Conservation (phyloP, 306 rosid species). For the Quercus mongolica region DNA sequence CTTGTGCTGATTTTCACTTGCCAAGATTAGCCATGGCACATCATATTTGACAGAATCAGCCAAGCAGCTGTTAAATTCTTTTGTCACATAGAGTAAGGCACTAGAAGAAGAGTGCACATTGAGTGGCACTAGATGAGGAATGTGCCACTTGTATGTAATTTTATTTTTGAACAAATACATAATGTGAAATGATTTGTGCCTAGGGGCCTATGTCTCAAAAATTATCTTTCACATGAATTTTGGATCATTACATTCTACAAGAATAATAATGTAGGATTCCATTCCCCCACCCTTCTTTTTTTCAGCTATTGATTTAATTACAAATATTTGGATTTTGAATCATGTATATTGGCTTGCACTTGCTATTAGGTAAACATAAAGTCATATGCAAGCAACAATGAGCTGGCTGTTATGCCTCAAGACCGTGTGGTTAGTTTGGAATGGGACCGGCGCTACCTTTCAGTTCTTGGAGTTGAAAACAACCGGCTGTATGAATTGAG, state of each 20-base stretch:
- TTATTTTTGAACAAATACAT: too few relatives aligned
- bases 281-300: not conserved
- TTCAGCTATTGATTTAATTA: not conserved
- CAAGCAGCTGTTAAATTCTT: too few relatives aligned
- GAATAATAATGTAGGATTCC: not conserved
- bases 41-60: not conserved
- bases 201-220: too few relatives aligned
- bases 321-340: not conserved
- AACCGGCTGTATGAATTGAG: constrained; percentile 80
- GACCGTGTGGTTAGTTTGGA: constrained; percentile 80
- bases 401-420: constrained; percentile 93
- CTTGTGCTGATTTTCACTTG: not conserved
- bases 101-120: too few relatives aligned
- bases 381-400: constrained; percentile 88
- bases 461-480: constrained; percentile 97
- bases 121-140: too few relatives aligned
- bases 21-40: not conserved
- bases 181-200: too few relatives aligned
- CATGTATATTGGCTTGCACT: constrained; percentile 1
- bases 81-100: too few relatives aligned
- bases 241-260: not conserved
- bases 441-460: constrained; percentile 87
- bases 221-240: not conserved
- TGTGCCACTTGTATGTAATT: too few relatives aligned
- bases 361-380: constrained; percentile 80